A percentile compares a stretch with the other conserved stretches of the same genome.
These are phyloP conservation scores for Mercurialis annua DNA, from an alignment of 345 rosid species.

Conservation along the genomic window DNA sequence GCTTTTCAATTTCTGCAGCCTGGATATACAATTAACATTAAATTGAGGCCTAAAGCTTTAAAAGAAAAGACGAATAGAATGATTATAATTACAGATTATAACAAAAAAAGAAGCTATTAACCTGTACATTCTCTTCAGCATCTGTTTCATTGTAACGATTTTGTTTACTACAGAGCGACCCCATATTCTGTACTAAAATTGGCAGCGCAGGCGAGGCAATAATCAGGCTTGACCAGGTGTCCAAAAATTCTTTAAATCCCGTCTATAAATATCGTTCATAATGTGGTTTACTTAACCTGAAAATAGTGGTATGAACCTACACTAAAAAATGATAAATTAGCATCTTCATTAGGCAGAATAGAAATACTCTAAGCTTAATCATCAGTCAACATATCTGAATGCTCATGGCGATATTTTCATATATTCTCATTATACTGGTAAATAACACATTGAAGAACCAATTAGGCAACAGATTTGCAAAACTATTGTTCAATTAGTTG, in stretches of 20 bases:
- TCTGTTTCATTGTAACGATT: constrained; percentile 57
- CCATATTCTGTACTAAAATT: constrained; percentile 49
- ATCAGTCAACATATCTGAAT: background rate
- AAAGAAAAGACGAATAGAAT: constrained; percentile 1
- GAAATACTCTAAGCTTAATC: constrained; percentile 5
- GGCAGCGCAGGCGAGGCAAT: constrained; percentile 44
- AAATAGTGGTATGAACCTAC: constrained; percentile 16
- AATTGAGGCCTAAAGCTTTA: constrained; percentile 1
- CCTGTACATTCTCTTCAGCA: constrained; percentile 83
- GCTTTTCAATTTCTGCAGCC: constrained; percentile 91
- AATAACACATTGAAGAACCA: background rate
- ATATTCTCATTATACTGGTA: background rate
- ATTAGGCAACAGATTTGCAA: background rate
- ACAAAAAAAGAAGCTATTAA: constrained; percentile 15
- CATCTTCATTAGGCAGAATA: background rate
- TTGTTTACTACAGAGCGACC: constrained; percentile 83
- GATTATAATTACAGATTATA: background rate
- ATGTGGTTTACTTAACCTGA: constrained; percentile 23
- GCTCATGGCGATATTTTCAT: background rate
- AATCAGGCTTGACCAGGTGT: constrained; percentile 29
- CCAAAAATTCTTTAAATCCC: constrained; percentile 21
- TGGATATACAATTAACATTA: constrained; percentile 29
- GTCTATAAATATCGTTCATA: constrained; percentile 20
- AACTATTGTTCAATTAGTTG: background rate
- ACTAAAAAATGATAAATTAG: constrained; percentile 6